A percentile compares a stretch with the other conserved stretches of the same genome.
phyloP scores from a whole-genome alignment of 2,329 filamentous ascomycete species.

The Trichoderma sp. region DNA sequence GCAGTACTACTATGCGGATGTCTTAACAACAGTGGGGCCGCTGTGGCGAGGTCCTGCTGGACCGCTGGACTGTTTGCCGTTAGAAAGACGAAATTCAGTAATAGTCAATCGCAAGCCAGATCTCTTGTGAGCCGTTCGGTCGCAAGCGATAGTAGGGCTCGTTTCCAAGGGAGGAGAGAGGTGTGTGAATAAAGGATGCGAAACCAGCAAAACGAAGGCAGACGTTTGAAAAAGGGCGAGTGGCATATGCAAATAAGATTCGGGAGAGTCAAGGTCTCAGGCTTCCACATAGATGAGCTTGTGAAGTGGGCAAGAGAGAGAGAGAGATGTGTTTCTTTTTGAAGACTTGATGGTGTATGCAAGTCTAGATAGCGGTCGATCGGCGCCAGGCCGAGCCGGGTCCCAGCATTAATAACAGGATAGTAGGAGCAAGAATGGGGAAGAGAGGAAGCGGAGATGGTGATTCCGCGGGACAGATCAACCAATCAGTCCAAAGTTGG shows the following conservation, averaged over 20 bases:
- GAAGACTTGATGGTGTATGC: slow-evolving; percentile 37
- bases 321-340: slow-evolving; percentile 39
- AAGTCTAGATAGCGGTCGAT: slow-evolving; percentile 30
- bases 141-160: neutral
- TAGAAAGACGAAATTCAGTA: slow-evolving; percentile 32
- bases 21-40: slow-evolving; percentile 19
- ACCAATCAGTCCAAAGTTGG: slow-evolving; percentile 15
- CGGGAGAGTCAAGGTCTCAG: slow-evolving; percentile 36
- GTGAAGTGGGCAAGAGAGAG: slow-evolving; percentile 29
- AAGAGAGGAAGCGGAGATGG: slow-evolving; percentile 20
- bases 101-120: slow-evolving; percentile 1
- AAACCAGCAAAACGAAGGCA: neutral
- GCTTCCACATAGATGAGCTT: slow-evolving; percentile 31
- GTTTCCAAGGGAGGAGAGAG: neutral
- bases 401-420: slow-evolving; percentile 23
- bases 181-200: slow-evolving; percentile 2
- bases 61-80: slow-evolving; percentile 29
- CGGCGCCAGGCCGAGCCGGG: slow-evolving; percentile 20
- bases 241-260: slow-evolving; percentile 32
- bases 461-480: neutral
- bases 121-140: neutral
- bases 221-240: slow-evolving; percentile 27
- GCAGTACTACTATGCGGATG: slow-evolving; percentile 26
- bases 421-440: slow-evolving; percentile 8
- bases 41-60: slow-evolving; percentile 28